These are phyloP conservation scores for Ensete glaucum DNA, from an alignment of 176 grass and related monocot genomes.

Conservation along the genomic window DNA sequence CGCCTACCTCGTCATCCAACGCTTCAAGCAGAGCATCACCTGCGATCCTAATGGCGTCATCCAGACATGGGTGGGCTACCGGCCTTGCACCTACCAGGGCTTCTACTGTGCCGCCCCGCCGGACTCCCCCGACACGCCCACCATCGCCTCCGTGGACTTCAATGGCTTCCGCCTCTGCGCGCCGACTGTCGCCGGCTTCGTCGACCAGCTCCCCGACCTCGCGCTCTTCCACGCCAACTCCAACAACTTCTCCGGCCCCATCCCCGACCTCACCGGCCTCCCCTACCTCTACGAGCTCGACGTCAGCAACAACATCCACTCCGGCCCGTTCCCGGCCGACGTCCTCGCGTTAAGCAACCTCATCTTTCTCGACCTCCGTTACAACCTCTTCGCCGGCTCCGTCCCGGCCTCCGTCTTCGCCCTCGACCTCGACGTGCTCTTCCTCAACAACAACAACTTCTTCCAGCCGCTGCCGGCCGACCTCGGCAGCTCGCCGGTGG, in stretches of 20 bases:
- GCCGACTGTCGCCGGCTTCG: not conserved
- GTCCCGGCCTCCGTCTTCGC: not conserved
- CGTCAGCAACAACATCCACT: slow-evolving; percentile 4
- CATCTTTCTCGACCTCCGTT: slow-evolving; percentile 8
- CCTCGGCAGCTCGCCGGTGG: not conserved
- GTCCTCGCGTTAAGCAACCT: slow-evolving; percentile 2
- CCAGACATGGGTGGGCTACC: not conserved
- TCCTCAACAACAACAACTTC: slow-evolving; percentile 15
- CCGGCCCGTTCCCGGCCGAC: slow-evolving; percentile 2
- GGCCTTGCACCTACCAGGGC: slow-evolving; percentile 2
- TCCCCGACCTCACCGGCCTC: slow-evolving; percentile 11
- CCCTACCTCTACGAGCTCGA: slow-evolving; percentile 10
- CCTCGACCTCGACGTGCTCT: slow-evolving; percentile 13
- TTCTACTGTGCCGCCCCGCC: slow-evolving; percentile 5
- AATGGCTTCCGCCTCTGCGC: slow-evolving; percentile 5
- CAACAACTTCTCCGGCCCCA: slow-evolving; percentile 13
- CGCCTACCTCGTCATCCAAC: slow-evolving; percentile 12
- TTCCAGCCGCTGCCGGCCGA: not conserved
- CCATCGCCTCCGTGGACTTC: slow-evolving; percentile 17
- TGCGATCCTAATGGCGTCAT: not conserved
- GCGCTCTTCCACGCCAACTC: slow-evolving; percentile 10
- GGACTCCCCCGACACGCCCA: slow-evolving; percentile 3
- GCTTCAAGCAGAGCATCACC: slow-evolving; percentile 1
- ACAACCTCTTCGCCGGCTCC: slow-evolving; percentile 7
- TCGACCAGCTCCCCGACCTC: slow-evolving; percentile 9